phyloP scores from a whole-genome alignment of 2,329 filamentous ascomycete genomes.

The Trichoderma oligosporum region DNA sequence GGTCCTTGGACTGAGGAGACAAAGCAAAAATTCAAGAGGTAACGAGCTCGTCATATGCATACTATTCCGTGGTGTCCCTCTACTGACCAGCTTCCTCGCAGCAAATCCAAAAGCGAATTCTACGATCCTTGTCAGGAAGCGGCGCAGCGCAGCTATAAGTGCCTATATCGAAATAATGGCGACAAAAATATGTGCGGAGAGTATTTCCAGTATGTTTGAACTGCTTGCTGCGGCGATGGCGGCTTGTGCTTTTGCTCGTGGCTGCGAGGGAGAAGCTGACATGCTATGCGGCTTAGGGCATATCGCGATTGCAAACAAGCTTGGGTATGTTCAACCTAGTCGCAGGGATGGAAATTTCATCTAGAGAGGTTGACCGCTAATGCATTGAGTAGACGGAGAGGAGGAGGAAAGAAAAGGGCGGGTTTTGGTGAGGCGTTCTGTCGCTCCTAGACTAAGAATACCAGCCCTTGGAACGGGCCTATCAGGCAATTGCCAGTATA shows the following conservation, averaged over 20 bases:
- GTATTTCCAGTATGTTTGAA: constrained; percentile 78
- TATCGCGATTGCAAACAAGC: constrained; percentile 93
- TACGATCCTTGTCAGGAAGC: constrained; percentile 95
- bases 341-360: background rate
- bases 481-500: background rate
- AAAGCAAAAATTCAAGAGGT: constrained; percentile 63
- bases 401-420: constrained; percentile 24
- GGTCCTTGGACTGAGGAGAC: constrained; percentile 56
- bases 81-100: constrained; percentile 35
- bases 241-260: background rate
- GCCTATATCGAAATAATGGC: constrained; percentile 81
- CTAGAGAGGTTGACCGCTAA: background rate
- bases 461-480: background rate
- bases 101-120: constrained; percentile 85
- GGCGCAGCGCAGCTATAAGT: constrained; percentile 78
- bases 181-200: constrained; percentile 88
- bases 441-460: background rate
- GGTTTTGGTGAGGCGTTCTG: constrained; percentile 20
- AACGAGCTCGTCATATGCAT: constrained; percentile 19
- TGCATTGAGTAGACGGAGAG: constrained; percentile 20
- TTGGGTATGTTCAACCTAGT: constrained; percentile 60
- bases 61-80: background rate
- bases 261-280: constrained; percentile 21
- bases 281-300: constrained; percentile 54
- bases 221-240: background rate